phyloP scores from a whole-genome alignment of 2,329 filamentous ascomycete genomes.

The Ophiocordyceps polyrhachis-furcata region DNA sequence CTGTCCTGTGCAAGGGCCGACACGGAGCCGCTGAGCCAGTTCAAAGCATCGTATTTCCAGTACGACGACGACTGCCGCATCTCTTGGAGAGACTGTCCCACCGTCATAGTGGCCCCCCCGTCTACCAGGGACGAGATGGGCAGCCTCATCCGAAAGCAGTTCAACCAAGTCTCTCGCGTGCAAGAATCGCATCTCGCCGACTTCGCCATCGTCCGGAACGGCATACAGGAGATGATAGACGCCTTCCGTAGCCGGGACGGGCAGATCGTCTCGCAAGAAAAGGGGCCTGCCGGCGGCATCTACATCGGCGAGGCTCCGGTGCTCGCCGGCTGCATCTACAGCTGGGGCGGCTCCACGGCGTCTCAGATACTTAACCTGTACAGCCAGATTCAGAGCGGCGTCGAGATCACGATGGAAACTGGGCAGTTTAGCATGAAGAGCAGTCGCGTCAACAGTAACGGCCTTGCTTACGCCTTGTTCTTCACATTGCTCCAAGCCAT shows the following conservation, averaged over 20 bases:
- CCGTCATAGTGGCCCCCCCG: no score
- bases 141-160: no score
- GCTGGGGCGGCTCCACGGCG: conserved; percentile 1
- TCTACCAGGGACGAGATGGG: no score
- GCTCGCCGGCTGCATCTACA: conserved; percentile 3
- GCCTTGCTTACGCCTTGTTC: conserved; percentile 48
- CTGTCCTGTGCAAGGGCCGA: conserved; percentile 9
- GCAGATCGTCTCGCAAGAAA: not conserved
- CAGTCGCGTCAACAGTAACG: conserved; percentile 16
- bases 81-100: no score
- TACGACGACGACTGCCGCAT: no score
- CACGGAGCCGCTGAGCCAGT: conserved; percentile 1
- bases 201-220: no score
- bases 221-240: conserved; percentile 2
- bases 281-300: conserved; percentile 3
- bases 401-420: conserved; percentile 27
- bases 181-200: no score
- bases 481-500: conserved; percentile 52
- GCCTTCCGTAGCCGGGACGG: not conserved
- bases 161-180: no score
- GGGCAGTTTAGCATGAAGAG: conserved; percentile 40
- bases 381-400: conserved; percentile 7
- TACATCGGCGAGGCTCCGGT: conserved; percentile 4
- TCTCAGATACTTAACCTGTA: conserved; percentile 5
- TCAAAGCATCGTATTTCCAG: conserved; percentile 12